phyloP scores from a whole-genome alignment of 2,329 filamentous ascomycete genomes.

The Westerdykella sp. region DNA sequence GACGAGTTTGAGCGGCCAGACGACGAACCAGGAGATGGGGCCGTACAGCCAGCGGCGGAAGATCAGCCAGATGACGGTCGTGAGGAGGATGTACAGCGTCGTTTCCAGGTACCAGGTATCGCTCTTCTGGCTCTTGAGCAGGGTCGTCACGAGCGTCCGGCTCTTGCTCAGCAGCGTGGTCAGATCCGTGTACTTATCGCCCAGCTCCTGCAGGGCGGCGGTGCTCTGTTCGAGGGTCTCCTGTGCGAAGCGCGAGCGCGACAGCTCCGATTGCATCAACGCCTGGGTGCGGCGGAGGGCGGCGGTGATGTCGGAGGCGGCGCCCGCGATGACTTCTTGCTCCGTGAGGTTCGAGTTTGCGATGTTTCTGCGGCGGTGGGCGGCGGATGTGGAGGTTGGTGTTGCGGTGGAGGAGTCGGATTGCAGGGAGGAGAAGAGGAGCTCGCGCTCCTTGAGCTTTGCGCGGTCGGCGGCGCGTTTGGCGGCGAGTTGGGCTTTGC shows the following conservation, averaged over 20 bases:
- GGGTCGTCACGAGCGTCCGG: conserved; percentile 65
- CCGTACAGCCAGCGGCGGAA: conserved; percentile 83
- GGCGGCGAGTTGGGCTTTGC: conserved; percentile 73
- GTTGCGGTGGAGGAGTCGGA: conserved; percentile 34
- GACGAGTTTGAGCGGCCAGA: conserved; percentile 67
- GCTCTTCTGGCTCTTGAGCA: conserved; percentile 84
- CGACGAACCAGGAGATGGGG: conserved; percentile 82
- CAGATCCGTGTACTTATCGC: conserved; percentile 73
- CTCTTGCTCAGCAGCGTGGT: conserved; percentile 71
- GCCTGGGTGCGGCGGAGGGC: conserved; percentile 80
- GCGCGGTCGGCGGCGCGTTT: conserved; percentile 69
- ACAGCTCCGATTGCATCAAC: conserved; percentile 77
- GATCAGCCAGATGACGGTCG: conserved; percentile 76
- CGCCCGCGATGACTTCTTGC: conserved; percentile 66
- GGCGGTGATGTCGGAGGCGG: conserved; percentile 76
- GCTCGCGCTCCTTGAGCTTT: conserved; percentile 67
- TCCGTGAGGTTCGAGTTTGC: conserved; percentile 53
- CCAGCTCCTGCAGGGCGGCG: conserved; percentile 70
- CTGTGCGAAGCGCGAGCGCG: conserved; percentile 81
- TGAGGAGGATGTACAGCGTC: conserved; percentile 72
- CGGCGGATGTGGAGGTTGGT: conserved; percentile 30
- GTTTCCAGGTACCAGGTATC: conserved; percentile 98
- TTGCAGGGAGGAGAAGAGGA: conserved; percentile 63
- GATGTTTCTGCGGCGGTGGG: conserved; percentile 28
- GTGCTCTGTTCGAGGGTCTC: conserved; percentile 82